Conservation (phyloP, 2,329 filamentous ascomycete genomes). For the Alternaria ventricosa region DNA sequence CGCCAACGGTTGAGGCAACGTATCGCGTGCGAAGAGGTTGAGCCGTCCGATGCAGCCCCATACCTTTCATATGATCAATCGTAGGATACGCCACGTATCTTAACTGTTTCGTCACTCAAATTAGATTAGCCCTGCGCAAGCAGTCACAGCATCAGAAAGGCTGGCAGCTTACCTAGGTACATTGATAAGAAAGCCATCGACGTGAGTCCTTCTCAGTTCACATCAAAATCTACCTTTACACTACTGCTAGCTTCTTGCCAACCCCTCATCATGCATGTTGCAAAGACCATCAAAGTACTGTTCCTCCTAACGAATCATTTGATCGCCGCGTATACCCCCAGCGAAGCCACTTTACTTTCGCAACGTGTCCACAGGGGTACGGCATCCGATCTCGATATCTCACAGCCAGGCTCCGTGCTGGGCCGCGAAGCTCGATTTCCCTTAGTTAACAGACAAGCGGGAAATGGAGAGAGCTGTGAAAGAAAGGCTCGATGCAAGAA, state of each 20-base stretch:
- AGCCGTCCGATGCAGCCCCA: background rate
- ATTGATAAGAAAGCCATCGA: background rate
- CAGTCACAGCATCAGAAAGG: background rate
- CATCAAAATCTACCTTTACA: background rate
- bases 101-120: background rate
- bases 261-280: constrained; percentile 9
- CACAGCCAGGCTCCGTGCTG: background rate
- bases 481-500: constrained; percentile 12
- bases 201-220: background rate
- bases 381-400: background rate
- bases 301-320: constrained; percentile 9
- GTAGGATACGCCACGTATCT: background rate
- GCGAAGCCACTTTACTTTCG: background rate
- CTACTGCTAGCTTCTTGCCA: background rate
- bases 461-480: constrained; percentile 5
- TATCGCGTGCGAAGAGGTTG: background rate
- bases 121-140: background rate
- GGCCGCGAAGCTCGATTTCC: background rate
- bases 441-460: constrained; percentile 1
- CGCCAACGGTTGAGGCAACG: background rate
- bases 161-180: background rate
- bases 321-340: constrained; percentile 1
- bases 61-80: background rate
- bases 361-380: background rate
- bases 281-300: background rate